These are phyloP conservation scores for Talaromyces sp. DNA, from an alignment of 2,329 filamentous ascomycete genomes.

Conservation along the genomic window DNA sequence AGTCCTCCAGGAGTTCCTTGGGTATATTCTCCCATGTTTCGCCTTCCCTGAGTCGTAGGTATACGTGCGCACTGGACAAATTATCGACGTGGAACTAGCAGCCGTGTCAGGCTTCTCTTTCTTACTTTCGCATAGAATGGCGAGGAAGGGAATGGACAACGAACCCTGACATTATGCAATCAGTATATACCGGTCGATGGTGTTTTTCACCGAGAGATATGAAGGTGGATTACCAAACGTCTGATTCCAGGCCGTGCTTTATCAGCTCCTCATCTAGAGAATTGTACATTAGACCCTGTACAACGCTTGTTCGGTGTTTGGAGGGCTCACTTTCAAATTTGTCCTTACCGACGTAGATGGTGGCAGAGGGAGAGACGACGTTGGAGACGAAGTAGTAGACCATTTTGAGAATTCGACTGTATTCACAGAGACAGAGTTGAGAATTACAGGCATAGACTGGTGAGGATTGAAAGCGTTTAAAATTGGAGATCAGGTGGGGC, in stretches of 20 bases:
- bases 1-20: constrained; percentile 71
- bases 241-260: constrained; percentile 88
- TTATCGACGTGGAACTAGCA: constrained; percentile 93
- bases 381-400: constrained; percentile 95
- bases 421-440: background rate
- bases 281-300: background rate
- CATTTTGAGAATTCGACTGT: constrained; percentile 54
- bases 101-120: constrained; percentile 7
- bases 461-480: background rate
- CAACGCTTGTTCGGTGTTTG: background rate
- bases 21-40: constrained; percentile 83
- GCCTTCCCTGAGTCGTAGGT: constrained; percentile 76
- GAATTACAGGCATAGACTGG: background rate
- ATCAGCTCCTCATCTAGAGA: constrained; percentile 87
- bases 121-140: background rate
- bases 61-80: constrained; percentile 92
- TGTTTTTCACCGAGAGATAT: background rate
- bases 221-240: constrained; percentile 68
- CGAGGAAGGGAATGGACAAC: constrained; percentile 10
- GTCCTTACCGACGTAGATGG: constrained; percentile 96
- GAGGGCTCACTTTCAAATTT: constrained; percentile 84
- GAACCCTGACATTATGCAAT: constrained; percentile 19
- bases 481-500: constrained; percentile 1
- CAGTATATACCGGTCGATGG: constrained; percentile 7
- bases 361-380: constrained; percentile 74